Percentiles rank a stretch among this genome's conserved stretches.
These are phyloP conservation scores for Linum usitatissimum DNA, from an alignment of 345 rosid species.

Conservation along the genomic window DNA sequence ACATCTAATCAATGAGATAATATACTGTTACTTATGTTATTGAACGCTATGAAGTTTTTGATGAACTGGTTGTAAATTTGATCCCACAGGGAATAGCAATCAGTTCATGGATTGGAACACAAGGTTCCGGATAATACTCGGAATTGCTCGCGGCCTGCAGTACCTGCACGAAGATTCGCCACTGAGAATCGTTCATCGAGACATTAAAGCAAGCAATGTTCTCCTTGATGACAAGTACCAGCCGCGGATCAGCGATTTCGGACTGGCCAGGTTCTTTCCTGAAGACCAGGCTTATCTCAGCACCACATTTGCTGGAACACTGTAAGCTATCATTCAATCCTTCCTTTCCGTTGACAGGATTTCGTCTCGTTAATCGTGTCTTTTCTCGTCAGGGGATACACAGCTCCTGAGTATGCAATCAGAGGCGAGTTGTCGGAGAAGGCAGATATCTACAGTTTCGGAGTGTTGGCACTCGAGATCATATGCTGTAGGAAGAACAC, in stretches of 20 bases:
- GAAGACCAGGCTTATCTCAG: conserved; percentile 63
- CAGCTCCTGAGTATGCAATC: conserved; percentile 65
- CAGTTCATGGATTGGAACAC: conserved; percentile 38
- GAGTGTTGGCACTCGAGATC: conserved; percentile 57
- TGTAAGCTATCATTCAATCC: conserved; percentile 27
- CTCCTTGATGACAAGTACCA: conserved; percentile 60
- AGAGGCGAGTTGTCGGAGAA: conserved; percentile 61
- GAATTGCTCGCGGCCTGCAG: conserved; percentile 57
- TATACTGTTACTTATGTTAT: no score
- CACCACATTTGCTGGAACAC: conserved; percentile 56
- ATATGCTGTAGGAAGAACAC: conserved; percentile 53
- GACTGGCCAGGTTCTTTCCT: conserved; percentile 64
- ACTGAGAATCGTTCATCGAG: conserved; percentile 48
- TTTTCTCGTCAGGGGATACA: conserved; percentile 35
- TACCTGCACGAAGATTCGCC: conserved; percentile 64
- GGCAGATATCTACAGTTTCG: conserved; percentile 63
- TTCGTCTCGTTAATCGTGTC: not conserved
- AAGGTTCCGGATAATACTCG: conserved; percentile 45
- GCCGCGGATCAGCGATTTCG: conserved; percentile 59
- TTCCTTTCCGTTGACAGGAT: not conserved
- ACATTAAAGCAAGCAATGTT: conserved; percentile 70
- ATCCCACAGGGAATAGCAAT: conserved; percentile 29
- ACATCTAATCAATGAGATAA: no score
- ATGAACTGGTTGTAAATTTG: not conserved
- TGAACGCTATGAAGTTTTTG: not conserved